Percentiles rank a stretch among this genome's conserved stretches.
phyloP scores from a whole-genome alignment of 176 grass and related monocot genomes.

The Ensete ventricosum region DNA sequence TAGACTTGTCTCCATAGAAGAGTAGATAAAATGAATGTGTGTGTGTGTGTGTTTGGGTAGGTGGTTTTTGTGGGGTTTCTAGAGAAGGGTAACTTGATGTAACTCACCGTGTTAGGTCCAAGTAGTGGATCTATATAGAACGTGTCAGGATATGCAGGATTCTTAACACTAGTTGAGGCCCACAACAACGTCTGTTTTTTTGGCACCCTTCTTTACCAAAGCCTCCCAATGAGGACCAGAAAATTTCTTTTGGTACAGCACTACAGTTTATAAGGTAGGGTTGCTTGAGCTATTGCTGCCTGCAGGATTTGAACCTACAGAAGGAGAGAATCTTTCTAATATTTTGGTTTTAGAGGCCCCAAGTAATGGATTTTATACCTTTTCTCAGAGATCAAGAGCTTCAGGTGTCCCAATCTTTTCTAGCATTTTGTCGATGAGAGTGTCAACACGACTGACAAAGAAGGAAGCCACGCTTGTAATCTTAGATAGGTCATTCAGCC shows the following conservation, averaged over 20 bases:
- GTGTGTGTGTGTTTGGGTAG: too few relatives aligned
- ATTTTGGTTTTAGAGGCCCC: not conserved
- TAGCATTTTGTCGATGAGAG: constrained; percentile 80
- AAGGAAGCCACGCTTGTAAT: constrained; percentile 93
- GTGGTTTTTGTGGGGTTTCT: too few relatives aligned
- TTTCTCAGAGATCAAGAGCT: constrained; percentile 66
- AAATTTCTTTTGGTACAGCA: constrained; percentile 4
- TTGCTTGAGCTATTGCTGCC: constrained; percentile 12
- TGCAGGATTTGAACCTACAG: not conserved
- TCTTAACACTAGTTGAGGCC: constrained; percentile 96
- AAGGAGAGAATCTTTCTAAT: not conserved
- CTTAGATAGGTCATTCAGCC: constrained; percentile 69
- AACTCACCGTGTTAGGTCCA: constrained; percentile 83
- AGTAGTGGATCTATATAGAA: constrained; percentile 94
- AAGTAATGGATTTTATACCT: constrained; percentile 32
- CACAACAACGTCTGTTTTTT: constrained; percentile 90
- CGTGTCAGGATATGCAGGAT: constrained; percentile 79
- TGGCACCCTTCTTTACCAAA: constrained; percentile 95
- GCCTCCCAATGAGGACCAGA: constrained; percentile 56
- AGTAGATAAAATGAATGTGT: too few relatives aligned
- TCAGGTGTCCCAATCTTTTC: constrained; percentile 95
- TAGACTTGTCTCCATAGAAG: too few relatives aligned
- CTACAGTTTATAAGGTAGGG: not conserved
- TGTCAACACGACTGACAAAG: constrained; percentile 85
- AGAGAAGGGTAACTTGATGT: not conserved